A percentile compares a stretch with the other conserved stretches of the same genome.
These are phyloP conservation scores for Colletotrichum lini DNA, from an alignment of 2,329 filamentous ascomycete genomes.

Conservation along the genomic window DNA sequence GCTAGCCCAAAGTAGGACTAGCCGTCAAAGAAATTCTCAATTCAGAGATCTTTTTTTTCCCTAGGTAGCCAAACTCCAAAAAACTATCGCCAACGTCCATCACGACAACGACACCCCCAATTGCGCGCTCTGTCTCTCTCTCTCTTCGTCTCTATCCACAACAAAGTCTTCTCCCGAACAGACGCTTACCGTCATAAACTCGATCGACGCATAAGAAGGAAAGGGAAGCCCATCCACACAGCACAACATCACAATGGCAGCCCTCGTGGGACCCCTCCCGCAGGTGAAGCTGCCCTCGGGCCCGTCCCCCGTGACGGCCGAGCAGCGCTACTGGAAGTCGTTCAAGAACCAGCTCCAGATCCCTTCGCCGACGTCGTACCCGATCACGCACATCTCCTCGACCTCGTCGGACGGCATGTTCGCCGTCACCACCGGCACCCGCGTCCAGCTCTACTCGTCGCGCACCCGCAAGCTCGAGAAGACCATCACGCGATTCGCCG, in stretches of 20 bases:
- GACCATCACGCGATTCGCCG: constrained; percentile 94
- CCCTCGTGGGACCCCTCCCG: constrained; percentile 84
- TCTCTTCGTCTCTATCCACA: not conserved
- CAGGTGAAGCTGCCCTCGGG: constrained; percentile 87
- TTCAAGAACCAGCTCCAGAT: constrained; percentile 94
- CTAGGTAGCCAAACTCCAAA: constrained; percentile 27
- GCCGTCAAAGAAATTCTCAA: constrained; percentile 41
- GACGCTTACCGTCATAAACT: too few species aligned
- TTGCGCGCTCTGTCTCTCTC: not conserved
- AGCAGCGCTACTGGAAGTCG: constrained; percentile 96
- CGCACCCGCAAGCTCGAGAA: constrained; percentile 93
- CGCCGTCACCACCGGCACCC: constrained; percentile 93
- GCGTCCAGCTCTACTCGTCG: constrained; percentile 94
- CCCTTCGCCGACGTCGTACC: constrained; percentile 90
- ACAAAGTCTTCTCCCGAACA: not conserved
- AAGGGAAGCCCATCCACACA: not conserved
- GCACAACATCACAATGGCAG: constrained; percentile 75
- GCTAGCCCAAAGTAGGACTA: constrained; percentile 13
- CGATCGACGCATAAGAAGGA: not conserved
- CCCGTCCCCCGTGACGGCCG: constrained; percentile 86
- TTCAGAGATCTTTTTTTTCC: constrained; percentile 36
- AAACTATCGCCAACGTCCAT: constrained; percentile 29
- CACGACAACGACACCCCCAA: constrained; percentile 39
- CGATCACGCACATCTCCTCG: constrained; percentile 90
- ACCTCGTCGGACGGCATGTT: constrained; percentile 78